Conservation (phyloP, 805 yeast genomes). For the Ogataea methylovora region DNA sequence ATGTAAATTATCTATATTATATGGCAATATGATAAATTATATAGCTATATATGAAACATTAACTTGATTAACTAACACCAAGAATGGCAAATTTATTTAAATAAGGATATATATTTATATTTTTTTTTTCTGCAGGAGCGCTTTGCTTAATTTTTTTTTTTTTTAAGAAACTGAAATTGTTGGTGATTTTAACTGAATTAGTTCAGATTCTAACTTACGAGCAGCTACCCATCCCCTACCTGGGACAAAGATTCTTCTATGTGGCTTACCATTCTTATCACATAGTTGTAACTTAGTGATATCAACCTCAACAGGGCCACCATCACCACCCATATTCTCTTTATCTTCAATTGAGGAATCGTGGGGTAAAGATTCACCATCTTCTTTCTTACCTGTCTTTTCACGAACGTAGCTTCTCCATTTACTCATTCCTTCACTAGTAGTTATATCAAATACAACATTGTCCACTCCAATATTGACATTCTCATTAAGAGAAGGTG, state of each 20-base stretch:
- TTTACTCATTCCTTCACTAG: constrained; percentile 20
- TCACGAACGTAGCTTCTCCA: constrained; percentile 19
- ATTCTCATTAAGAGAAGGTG: too few relatives aligned
- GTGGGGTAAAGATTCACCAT: constrained; percentile 8
- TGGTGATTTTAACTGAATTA: too few relatives aligned
- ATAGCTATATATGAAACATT: too few relatives aligned
- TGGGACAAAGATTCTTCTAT: constrained; percentile 38
- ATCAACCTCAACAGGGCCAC: not conserved
- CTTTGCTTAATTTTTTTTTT: too few relatives aligned
- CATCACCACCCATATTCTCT: not conserved
- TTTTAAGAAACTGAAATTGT: too few relatives aligned
- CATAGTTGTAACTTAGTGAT: constrained; percentile 3
- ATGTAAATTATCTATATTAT: too few relatives aligned
- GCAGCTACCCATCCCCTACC: constrained; percentile 41
- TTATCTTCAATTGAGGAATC: not conserved
- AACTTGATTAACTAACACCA: too few relatives aligned
- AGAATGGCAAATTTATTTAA: too few relatives aligned
- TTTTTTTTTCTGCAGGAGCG: too few relatives aligned
- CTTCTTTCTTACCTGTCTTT: constrained; percentile 6
- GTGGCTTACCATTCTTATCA: constrained; percentile 33
- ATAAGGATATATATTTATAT: too few relatives aligned
- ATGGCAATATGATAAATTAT: too few relatives aligned
- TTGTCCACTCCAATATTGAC: too few relatives aligned
- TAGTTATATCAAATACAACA: constrained; percentile 26
- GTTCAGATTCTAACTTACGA: constrained; percentile 9